A percentile compares a stretch with the other conserved stretches of the same genome.
Conservation (phyloP, 306 rosid species). For the Lithocarpus polystachyus region DNA sequence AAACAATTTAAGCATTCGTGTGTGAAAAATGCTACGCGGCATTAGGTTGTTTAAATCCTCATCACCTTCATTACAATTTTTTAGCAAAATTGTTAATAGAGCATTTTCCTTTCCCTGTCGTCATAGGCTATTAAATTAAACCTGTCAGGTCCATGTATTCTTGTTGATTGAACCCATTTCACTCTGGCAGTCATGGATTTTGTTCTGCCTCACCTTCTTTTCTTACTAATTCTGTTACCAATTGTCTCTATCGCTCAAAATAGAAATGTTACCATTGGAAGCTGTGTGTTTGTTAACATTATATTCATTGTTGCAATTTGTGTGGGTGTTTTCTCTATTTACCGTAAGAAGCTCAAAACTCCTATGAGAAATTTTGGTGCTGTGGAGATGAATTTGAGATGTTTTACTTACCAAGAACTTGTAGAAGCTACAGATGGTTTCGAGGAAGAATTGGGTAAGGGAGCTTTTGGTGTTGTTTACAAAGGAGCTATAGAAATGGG, state of each 20-base stretch:
- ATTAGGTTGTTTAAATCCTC: too few relatives aligned
- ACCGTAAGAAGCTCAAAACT: constrained; percentile 12
- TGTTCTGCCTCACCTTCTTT: not conserved
- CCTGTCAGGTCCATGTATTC: too few relatives aligned
- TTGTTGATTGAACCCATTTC: too few relatives aligned
- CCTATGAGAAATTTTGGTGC: not conserved
- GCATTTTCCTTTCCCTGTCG: too few relatives aligned
- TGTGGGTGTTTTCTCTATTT: constrained; percentile 8
- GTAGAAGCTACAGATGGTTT: constrained; percentile 35
- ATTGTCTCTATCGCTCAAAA: not conserved
- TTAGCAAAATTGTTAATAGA: too few relatives aligned
- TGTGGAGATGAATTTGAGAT: constrained; percentile 23
- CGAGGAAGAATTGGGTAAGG: constrained; percentile 25
- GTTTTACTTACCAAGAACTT: constrained; percentile 10
- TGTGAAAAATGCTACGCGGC: too few relatives aligned
- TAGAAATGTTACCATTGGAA: constrained; percentile 10
- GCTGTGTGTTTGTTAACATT: constrained; percentile 36
- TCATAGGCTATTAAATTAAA: too few relatives aligned
- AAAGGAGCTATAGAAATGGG: not conserved
- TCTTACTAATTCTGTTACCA: not conserved
- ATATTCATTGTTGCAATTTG: constrained; percentile 9
- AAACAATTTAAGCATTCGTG: too few relatives aligned
- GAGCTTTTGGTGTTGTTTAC: constrained; percentile 34
- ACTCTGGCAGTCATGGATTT: not conserved
- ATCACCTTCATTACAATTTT: too few relatives aligned